Evolutionary conservation across 352 stramenopile species (phyloP), one percentile per base, ranked within the genome.

Genomic region (Phytophthora agathidicida): DNA sequence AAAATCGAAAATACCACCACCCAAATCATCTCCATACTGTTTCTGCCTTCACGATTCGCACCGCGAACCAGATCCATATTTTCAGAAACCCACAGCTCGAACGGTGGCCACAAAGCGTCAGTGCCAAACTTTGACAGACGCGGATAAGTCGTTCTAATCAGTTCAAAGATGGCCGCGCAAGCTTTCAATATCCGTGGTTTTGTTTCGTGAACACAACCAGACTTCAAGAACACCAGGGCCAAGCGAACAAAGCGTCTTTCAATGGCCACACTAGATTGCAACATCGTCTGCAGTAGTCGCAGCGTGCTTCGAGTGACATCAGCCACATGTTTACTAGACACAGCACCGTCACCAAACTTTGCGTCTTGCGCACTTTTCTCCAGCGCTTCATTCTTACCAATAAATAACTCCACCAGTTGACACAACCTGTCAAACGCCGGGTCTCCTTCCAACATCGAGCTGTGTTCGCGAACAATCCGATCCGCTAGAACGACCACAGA

Each of bases 171-270:
- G 1, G 41, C 37, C 17, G 41, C 53, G 4, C 30, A 67, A 2
- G n/a, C 37, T 24, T 63, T 56, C 4, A 65, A 22, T 46, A 76
- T 56, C 20, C 55, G 59, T 7, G 47, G 30, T 2, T 61, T 54
- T 3, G 27, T 38, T 41, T 45, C 33, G 24, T 57, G 51, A 35
- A 73, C 22, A 32, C 42, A 36, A 11, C 48, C 61, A 7, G 20
- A 53, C 8, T 79, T 72, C 22, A 76, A 77, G 47, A 68, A 87
- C 27, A 60, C 32, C 28, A 72, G 16, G 0, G 47, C 26, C 33
- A 87, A 52, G 10, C 72, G 50, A 14, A 77, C 39, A 69, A 82
- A 82, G 0, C 52, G 62, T 43, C 69, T 45, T 49, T 83, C 72
- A 2, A 33, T 49, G 3, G 46, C 49, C 17, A 61, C 35, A 22